phyloP scores from a whole-genome alignment of 441 rosid species.

The Sinapis alba region DNA sequence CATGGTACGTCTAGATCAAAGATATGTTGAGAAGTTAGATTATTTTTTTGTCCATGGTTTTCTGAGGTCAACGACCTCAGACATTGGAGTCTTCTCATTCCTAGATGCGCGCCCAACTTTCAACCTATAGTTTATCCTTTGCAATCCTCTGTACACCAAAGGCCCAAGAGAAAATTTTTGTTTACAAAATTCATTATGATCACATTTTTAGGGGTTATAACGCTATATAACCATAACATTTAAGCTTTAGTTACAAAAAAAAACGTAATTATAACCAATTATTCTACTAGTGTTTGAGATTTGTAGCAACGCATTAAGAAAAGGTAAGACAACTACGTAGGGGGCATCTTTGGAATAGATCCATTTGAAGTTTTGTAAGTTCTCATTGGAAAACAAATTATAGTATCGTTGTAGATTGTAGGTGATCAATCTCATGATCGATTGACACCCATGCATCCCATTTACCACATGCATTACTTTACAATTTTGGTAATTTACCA shows the following conservation, averaged over 20 bases:
- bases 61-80: background rate
- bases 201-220: too few species aligned
- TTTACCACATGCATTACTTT: slow-evolving; percentile 25
- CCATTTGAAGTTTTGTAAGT: background rate
- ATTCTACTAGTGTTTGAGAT: too few species aligned
- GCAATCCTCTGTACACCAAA: too few species aligned
- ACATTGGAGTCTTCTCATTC: background rate
- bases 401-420: slow-evolving; percentile 3
- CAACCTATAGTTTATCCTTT: background rate
- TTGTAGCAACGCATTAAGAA: too few species aligned
- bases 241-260: too few species aligned
- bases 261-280: too few species aligned
- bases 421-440: slow-evolving; percentile 6
- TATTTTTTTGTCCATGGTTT: background rate
- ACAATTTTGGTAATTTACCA: slow-evolving; percentile 5
- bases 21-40: too few species aligned
- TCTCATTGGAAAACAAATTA: background rate
- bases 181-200: too few species aligned
- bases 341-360: slow-evolving; percentile 4
- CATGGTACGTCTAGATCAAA: background rate
- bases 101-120: background rate
- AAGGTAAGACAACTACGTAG: background rate
- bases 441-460: slow-evolving; percentile 8
- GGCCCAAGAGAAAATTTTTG: too few species aligned
- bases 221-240: too few species aligned